Percentiles rank a stretch among this genome's conserved stretches.
These are phyloP conservation scores for Conticribra guillardii DNA, from an alignment of 108 stramenopile species.

Conservation along the genomic window DNA sequence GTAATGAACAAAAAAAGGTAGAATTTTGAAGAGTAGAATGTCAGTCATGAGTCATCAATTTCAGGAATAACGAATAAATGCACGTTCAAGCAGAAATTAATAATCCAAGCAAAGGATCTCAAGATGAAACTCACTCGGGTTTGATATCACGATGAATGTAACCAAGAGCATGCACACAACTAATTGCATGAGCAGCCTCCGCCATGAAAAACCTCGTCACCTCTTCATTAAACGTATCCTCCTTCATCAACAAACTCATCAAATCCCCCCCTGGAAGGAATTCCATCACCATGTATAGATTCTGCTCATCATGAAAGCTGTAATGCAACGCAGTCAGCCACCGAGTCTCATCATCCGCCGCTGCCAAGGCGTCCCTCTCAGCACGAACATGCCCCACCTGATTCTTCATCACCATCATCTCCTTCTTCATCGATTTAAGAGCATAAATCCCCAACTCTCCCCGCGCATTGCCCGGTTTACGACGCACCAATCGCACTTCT, in stretches of 20 bases:
- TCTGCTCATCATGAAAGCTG: conserved; percentile 93
- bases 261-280: conserved; percentile 99
- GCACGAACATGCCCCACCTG: conserved; percentile 98
- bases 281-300: conserved; percentile 99
- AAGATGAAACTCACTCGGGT: conserved; percentile 72
- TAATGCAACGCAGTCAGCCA: conserved; percentile 97
- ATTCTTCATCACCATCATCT: conserved; percentile 99
- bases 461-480: conserved; percentile 61
- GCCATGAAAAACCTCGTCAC: conserved; percentile 97
- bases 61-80: background rate
- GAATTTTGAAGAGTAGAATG: too few species aligned
- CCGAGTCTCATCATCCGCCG: conserved; percentile 87
- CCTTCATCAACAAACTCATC: conserved; percentile 96
- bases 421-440: conserved; percentile 99
- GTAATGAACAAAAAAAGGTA: background rate
- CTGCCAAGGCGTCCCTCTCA: conserved; percentile 95
- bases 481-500: conserved; percentile 94
- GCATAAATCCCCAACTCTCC: conserved; percentile 83
- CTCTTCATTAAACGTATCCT: conserved; percentile 89
- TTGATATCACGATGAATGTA: conserved; percentile 99
- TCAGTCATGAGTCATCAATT: too few species aligned
- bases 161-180: conserved; percentile 91
- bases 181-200: conserved; percentile 97
- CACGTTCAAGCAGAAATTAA: background rate
- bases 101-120: background rate